Base-by-base conservation (phyloP, 192 early-diverging fungal species). In the Thamnidium elegans region DNA sequence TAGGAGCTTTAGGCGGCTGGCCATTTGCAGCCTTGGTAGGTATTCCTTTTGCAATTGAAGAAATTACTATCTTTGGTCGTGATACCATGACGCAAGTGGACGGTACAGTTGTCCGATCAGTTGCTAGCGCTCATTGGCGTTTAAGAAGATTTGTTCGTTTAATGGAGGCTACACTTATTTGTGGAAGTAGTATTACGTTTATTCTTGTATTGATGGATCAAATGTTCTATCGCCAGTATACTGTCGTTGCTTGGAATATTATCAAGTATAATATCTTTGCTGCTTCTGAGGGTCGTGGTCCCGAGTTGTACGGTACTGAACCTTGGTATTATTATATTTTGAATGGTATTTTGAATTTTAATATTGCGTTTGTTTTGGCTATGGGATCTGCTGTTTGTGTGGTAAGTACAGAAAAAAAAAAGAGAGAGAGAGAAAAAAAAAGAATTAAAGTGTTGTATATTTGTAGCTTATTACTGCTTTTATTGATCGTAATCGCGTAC, bases 261-360 rank as follows among this genome's bases (percentile, higher is more conserved):
- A 82, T 99, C 3, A 63, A 84, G 23, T 99, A 99, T 73, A 99
- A 99, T 68, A 87, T 99, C 1, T 89, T 99, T 76, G 77, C 74
- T 15, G 81, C 77, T 54, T 69, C 60, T 66, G 80, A 84, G 17
- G 62, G 54, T 30, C 75, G 73, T 19, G 86, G 88, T 1, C 89
- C 93, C 8, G 76, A 89, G 48, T 80, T 97, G 23, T 97, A 86
- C 73, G 94, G 96, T 21, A 93, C 92, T 1, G 95, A 99, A 72
- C 92, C 91, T 32, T 94, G 90, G 90, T 83, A 81, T 73, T 99
- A 89, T 76, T 99, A 98, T 69, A n/a, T 96, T 1, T 62, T 87
- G 1, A 98, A 98, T 69, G 91, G 93, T 4, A 61, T 92, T 53
- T 76, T 98, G 64, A 99, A 99, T 72, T 97, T 89, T 67, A 97